These are phyloP conservation scores for Linum usitatissimum DNA, from an alignment of 345 rosid genomes.

Conservation along the genomic window DNA sequence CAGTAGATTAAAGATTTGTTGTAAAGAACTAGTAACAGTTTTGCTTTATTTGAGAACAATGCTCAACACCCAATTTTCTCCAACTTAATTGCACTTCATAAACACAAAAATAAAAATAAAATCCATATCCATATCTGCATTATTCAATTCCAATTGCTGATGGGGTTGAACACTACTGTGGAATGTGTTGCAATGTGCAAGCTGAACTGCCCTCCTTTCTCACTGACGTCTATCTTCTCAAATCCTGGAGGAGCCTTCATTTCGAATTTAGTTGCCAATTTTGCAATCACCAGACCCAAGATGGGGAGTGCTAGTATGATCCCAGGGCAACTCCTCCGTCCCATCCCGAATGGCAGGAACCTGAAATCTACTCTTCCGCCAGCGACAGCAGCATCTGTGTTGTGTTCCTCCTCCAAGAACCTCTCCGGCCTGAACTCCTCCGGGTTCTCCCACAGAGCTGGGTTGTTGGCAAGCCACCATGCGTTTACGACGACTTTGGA, in stretches of 20 bases:
- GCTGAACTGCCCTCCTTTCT: conserved; percentile 65
- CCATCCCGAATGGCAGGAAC: conserved; percentile 49
- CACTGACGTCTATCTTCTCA: conserved; percentile 37
- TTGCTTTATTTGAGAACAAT: no score
- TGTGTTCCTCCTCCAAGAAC: conserved; percentile 13
- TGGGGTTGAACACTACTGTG: conserved; percentile 35
- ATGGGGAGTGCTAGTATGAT: conserved; percentile 52
- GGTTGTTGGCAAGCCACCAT: conserved; percentile 63
- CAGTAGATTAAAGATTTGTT: no score
- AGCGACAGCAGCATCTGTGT: conserved; percentile 33
- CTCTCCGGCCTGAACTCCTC: conserved; percentile 35
- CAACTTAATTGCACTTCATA: no score
- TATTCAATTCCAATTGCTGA: background rate
- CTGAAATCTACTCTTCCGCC: conserved; percentile 52
- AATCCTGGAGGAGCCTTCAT: conserved; percentile 29
- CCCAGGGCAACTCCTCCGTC: conserved; percentile 53
- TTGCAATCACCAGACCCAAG: conserved; percentile 42
- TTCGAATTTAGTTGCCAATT: conserved; percentile 37
- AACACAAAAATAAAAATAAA: no score
- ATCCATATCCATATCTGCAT: no score
- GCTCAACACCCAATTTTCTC: no score
- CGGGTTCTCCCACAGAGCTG: conserved; percentile 42
- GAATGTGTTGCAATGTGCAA: conserved; percentile 53
- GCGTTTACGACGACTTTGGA: conserved; percentile 56
- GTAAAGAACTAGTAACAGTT: no score